Conservation (phyloP, 306 rosid genomes). For the Rubus idaeus region DNA sequence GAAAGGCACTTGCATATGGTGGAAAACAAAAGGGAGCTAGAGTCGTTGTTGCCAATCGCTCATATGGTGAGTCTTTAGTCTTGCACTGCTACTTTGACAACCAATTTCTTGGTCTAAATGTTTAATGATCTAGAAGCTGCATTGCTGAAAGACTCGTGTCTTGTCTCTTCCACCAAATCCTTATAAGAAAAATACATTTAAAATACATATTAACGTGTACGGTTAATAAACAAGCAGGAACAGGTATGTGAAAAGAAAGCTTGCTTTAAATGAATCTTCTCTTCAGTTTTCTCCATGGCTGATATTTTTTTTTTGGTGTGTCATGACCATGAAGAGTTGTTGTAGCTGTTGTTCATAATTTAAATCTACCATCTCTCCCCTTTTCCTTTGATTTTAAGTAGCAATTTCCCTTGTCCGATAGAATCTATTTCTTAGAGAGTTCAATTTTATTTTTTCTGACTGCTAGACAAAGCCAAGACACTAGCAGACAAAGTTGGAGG, state of each 20-base stretch:
- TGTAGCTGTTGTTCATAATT: not conserved
- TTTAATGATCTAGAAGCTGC: not conserved
- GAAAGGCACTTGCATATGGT: constrained; percentile 74
- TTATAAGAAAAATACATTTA: not conserved
- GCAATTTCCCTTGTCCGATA: not conserved
- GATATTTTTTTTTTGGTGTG: not conserved
- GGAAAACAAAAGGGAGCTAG: constrained; percentile 77
- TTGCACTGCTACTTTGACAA: not conserved
- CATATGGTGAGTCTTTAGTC: constrained; percentile 38
- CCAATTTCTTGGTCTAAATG: not conserved
- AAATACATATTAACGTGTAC: not conserved
- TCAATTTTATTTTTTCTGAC: not conserved
- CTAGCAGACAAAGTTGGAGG: constrained; percentile 57
- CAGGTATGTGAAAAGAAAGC: not conserved
- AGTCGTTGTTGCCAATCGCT: constrained; percentile 67
- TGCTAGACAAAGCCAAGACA: constrained; percentile 54
- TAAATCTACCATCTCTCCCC: not conserved
- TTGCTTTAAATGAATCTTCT: not conserved
- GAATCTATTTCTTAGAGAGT: not conserved
- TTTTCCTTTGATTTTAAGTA: not conserved
- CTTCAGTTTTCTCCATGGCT: not conserved
- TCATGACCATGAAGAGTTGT: not conserved
- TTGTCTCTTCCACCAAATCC: not conserved
- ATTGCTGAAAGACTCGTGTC: not conserved
- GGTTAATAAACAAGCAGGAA: not conserved